Evolutionary conservation across 768 basidiomycete genomes (phyloP), one percentile per base, ranked within the genome.

Genomic region (Tricholoma bakamatsutake): DNA sequence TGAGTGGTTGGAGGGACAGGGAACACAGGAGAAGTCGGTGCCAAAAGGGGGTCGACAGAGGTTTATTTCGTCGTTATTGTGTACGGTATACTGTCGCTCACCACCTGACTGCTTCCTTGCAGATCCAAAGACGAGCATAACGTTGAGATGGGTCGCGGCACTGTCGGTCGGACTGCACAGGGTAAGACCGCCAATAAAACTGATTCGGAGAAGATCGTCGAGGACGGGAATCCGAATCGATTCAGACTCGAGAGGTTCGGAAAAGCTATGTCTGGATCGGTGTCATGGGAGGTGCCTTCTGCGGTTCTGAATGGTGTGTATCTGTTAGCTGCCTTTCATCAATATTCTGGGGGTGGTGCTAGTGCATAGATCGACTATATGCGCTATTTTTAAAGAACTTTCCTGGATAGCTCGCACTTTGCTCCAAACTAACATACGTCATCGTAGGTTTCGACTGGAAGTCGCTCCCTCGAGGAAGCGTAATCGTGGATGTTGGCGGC

Each of bases 181-280:
- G 59, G 58, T 4, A 24, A 21, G 12, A 4, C 34, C 34, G 13
- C 39, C 11, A 13, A 27, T 27, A 13, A 27, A 27, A 13, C 6
- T 24, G 27, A 48, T 9, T 17, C 13, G 21, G 30, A 30, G 21
- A 24, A 24, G 21, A 24, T 3, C 21, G 21, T 24, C 21, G 21
- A 1, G 10, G 28, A 34, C 8, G 53, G 34, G 6, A 75, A 75
- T 56, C 60, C 69, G 43, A 82, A 81, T 61, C 70, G 72, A 18
- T 81, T 78, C 56, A 71, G 87, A 50, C 71, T 90, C 55, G 78
- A 82, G 59, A 73, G 88, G 34, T 90, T 90, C 61, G 88, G 86
- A 30, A 82, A 80, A 55, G 87, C 88, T 3, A 91, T 91, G 88
- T 77, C 76, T 5, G 87, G 85, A 17, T 86, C 87, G 5, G 78